These are phyloP conservation scores for Celoporthe dispersa DNA, from an alignment of 2,329 filamentous ascomycete species.

Conservation along the genomic window DNA sequence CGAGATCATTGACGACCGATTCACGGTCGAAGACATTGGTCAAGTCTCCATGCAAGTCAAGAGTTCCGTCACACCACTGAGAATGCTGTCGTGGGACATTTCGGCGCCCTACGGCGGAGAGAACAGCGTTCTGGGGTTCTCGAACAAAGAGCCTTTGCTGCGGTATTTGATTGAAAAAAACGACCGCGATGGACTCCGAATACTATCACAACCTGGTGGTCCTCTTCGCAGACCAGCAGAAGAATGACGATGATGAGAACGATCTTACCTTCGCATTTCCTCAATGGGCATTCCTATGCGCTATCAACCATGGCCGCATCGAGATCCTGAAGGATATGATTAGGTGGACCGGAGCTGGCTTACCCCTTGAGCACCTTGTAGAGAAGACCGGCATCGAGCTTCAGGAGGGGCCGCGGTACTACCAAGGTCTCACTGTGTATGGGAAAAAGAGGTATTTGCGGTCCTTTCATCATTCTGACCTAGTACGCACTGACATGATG, in stretches of 20 bases:
- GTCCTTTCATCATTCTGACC: background rate
- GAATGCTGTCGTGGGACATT: background rate
- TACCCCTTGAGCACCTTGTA: slow-evolving; percentile 70
- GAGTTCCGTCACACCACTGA: slow-evolving; percentile 58
- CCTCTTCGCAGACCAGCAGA: slow-evolving; percentile 47
- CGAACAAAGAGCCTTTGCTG: slow-evolving; percentile 40
- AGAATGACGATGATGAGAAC: slow-evolving; percentile 39
- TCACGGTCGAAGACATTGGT: slow-evolving; percentile 78
- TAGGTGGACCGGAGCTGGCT: slow-evolving; percentile 66
- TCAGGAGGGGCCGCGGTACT: slow-evolving; percentile 69
- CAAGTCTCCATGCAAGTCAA: slow-evolving; percentile 71
- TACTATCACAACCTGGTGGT: slow-evolving; percentile 61
- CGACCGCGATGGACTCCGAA: slow-evolving; percentile 56
- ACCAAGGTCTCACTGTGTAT: slow-evolving; percentile 77
- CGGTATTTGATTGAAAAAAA: slow-evolving; percentile 55
- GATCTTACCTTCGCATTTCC: slow-evolving; percentile 45
- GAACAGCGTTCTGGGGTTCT: slow-evolving; percentile 35
- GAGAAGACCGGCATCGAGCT: slow-evolving; percentile 67
- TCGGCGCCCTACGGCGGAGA: slow-evolving; percentile 34
- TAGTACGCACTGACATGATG: slow-evolving; percentile 5
- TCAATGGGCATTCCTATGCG: slow-evolving; percentile 46
- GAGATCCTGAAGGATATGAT: slow-evolving; percentile 68
- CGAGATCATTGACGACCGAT: slow-evolving; percentile 66
- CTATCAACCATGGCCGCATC: slow-evolving; percentile 54
- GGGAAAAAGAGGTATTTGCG: slow-evolving; percentile 65